Evolutionary conservation across 495 filamentous ascomycete genomes (phyloP).

Genomic region (Pseudomonodictys pantanalensis): DNA sequence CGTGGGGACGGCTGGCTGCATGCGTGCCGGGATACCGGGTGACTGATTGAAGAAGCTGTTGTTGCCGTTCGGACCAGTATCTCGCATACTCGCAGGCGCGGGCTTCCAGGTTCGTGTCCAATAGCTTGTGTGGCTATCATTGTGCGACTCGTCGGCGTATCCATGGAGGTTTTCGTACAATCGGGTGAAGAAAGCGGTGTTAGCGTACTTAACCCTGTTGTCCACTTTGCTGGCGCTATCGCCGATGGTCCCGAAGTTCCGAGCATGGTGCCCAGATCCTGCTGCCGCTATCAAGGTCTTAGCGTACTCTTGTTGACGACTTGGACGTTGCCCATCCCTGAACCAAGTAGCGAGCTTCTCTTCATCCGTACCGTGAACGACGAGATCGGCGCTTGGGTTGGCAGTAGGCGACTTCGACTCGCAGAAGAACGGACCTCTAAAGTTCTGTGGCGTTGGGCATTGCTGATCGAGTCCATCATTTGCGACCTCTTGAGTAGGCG

Average conservation of each 20-base stretch:
- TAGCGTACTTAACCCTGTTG: background rate
- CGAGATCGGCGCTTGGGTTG: conserved; percentile 10
- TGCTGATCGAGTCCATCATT: conserved; percentile 16
- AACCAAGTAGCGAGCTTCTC: conserved; percentile 38
- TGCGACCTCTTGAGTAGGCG: conserved; percentile 8
- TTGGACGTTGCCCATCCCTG: conserved; percentile 32
- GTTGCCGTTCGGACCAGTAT: conserved; percentile 22
- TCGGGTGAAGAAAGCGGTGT: conserved; percentile 14
- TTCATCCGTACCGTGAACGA: conserved; percentile 8
- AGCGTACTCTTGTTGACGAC: conserved; percentile 34
- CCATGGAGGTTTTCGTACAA: conserved; percentile 21
- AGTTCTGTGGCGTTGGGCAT: conserved; percentile 28
- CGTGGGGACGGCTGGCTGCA: background rate
- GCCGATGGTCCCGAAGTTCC: conserved; percentile 9
- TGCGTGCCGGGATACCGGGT: background rate
- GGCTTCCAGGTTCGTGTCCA: conserved; percentile 15
- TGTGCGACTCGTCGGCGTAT: conserved; percentile 17
- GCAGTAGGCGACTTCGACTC: conserved; percentile 22
- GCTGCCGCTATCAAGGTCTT: conserved; percentile 27
- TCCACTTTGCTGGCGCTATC: background rate
- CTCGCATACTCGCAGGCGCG: conserved; percentile 26
- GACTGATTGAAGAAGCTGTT: conserved; percentile 20
- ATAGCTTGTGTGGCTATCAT: background rate
- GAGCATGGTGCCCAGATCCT: background rate
- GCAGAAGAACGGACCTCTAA: conserved; percentile 36